Conservation (phyloP, 306 rosid genomes). For the Prunus mume region DNA sequence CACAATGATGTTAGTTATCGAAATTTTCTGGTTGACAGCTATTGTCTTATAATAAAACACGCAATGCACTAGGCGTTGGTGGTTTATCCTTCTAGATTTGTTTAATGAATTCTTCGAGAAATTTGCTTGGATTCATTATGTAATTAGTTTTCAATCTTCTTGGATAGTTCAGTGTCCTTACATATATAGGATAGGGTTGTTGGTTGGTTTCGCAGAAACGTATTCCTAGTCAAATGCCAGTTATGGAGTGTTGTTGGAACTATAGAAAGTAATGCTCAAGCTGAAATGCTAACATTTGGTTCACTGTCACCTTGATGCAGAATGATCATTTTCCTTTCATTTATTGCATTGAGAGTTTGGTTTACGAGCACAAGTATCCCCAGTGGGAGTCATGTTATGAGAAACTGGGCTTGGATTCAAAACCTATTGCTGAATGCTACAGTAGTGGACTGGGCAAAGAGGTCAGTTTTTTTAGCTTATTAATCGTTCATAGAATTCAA, state of each 20-base stretch:
- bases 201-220: background rate
- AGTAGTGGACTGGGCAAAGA: slow-evolving; percentile 55
- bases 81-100: background rate
- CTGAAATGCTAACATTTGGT: background rate
- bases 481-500: background rate
- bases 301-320: slow-evolving; percentile 39
- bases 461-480: slow-evolving; percentile 46
- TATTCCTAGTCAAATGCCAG: background rate
- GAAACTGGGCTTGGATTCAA: slow-evolving; percentile 60
- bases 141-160: background rate
- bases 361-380: slow-evolving; percentile 17
- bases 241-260: background rate
- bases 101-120: background rate
- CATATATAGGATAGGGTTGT: background rate
- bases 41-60: background rate
- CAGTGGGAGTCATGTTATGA: slow-evolving; percentile 75
- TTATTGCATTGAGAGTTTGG: slow-evolving; percentile 63
- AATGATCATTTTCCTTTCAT: slow-evolving; percentile 70
- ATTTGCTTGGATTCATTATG: background rate
- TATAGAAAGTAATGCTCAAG: background rate
- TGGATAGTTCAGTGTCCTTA: background rate
- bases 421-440: slow-evolving; percentile 59
- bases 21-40: background rate
- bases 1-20: slow-evolving; percentile 3
- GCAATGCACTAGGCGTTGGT: background rate